Percentiles rank a stretch among this genome's conserved stretches.
phyloP scores from a whole-genome alignment of 495 filamentous ascomycete species.

The Cryomyces antarcticus region DNA sequence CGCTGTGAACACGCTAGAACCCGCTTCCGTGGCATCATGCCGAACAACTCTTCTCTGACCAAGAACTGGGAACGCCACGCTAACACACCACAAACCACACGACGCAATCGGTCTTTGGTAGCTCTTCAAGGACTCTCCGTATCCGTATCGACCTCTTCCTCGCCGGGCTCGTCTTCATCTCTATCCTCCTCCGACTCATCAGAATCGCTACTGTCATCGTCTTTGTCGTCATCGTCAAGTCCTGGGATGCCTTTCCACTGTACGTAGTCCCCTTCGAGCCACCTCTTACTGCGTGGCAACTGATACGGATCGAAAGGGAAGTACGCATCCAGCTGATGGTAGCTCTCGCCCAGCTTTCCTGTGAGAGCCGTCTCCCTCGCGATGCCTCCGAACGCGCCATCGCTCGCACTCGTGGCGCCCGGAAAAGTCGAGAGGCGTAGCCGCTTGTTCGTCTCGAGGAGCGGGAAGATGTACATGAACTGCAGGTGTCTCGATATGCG shows the following conservation, averaged over 20 bases:
- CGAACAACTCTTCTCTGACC: too few relatives aligned
- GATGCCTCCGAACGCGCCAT: constrained; percentile 21
- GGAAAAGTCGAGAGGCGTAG: constrained; percentile 34
- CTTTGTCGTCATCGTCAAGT: constrained; percentile 32
- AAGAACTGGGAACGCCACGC: too few relatives aligned
- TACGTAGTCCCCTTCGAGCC: constrained; percentile 71
- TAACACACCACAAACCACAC: too few relatives aligned
- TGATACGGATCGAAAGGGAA: constrained; percentile 97
- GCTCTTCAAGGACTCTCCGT: not conserved
- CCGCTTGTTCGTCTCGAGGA: constrained; percentile 84
- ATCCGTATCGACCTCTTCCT: not conserved
- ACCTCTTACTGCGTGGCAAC: constrained; percentile 61
- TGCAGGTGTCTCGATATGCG: constrained; percentile 62
- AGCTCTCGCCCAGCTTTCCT: constrained; percentile 38
- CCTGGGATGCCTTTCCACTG: constrained; percentile 66
- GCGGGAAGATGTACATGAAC: constrained; percentile 68
- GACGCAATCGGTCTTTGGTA: too few relatives aligned
- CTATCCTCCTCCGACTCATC: constrained; percentile 25
- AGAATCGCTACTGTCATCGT: constrained; percentile 30
- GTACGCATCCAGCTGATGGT: constrained; percentile 67
- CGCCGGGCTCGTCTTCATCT: constrained; percentile 5
- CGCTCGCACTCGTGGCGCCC: constrained; percentile 16
- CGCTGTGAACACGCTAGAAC: too few relatives aligned
- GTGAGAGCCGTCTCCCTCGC: constrained; percentile 45
- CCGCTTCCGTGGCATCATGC: too few relatives aligned